Evolutionary conservation across 768 basidiomycete genomes (phyloP), one percentile per base, ranked within the genome.

Genomic region (Atractiella rhizophila): DNA sequence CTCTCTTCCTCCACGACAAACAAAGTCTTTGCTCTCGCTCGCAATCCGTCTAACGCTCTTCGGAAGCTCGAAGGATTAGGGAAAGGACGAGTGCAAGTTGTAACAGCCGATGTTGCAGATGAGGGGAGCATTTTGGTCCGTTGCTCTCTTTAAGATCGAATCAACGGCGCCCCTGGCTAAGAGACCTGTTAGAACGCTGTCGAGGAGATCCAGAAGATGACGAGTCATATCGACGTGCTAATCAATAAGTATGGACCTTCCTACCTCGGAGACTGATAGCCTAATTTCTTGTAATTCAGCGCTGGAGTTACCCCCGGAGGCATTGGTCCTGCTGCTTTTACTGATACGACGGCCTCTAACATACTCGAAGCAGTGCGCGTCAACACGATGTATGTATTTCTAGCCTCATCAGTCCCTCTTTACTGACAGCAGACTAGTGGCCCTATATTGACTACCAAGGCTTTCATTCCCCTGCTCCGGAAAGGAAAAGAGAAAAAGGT

Each of bases 101-200:
- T 66, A 24, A 44, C 61, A 39, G 59, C 57, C 4, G 63, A 66
- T 44, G 54, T 65, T 36, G 58, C 53, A 12, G 51, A 62, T 39
- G 39, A 25, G 25, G 28, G 32, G 7, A 46, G 55, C 3, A 41
- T 64, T 34, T 51, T 56, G 50, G 63, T 58, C 32, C 42, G 55
- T 16, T 1, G 7, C 19, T n/a, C n/a, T n/a, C n/a, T n/a, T n/a
- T n/a, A n/a, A n/a, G n/a, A n/a, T n/a, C n/a, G n/a, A n/a, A n/a
- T n/a, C n/a, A n/a, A n/a, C n/a, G n/a, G n/a, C n/a, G n/a, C n/a
- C n/a, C n/a, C n/a, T n/a, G n/a, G n/a, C n/a, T n/a, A n/a, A n/a
- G n/a, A n/a, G n/a, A n/a, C n/a, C n/a, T n/a, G n/a, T n/a, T n/a
- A n/a, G n/a, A n/a, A n/a, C n/a, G n/a, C n/a, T n/a, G n/a, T n/a